Evolutionary conservation across 1,139 yeast species (phyloP), one percentile per base, ranked within the genome.

Genomic region (Protomyces gravidus): DNA sequence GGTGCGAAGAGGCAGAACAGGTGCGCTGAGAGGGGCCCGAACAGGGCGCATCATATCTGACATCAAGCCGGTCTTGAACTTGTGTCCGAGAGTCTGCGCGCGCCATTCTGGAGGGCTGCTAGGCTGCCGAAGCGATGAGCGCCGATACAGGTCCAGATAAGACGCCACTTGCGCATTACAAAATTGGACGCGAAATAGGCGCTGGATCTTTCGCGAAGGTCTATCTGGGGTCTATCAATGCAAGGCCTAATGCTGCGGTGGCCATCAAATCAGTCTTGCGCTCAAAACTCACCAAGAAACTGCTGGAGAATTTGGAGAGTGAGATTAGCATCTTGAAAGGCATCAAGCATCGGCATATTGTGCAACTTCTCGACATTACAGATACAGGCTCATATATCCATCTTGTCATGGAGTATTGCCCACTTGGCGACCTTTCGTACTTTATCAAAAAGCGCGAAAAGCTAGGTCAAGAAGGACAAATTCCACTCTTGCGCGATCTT

Each of bases 191-290:
- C 23, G 89, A 89, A 72, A 89, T 92, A 48, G 98, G 98, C 15
- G 82, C 86, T 67, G 98, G 98, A 32, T 89, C 96, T 19, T 92
- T 89, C 75, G 98, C 98, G 61, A 85, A 84, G 64, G 98, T 92
- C 27, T 92, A 86, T 75, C 84, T 83, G 69, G 96, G 95, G 21
- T 72, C 74, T 57, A 71, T 65, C 65, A 61, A 55, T 57, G 15
- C 59, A 60, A 73, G 72, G 59, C 78, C 82, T 7, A 78, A 78
- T 64, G 75, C 76, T 51, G 79, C 89, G 0, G 92, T 88, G 50
- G 97, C 97, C 25, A 81, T 92, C 69, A 92, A 92, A 72, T 84
- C 92, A 1, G 96, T 92, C 21, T 82, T 87, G 40, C 78, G 95
- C 62, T 83, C 90, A 26, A 85, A 88, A 69, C 79, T 92, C 63